Evolutionary conservation across 371 early-diverging fungal species (phyloP), one percentile per base, ranked within the genome.

Genomic region (Modicella reniformis): DNA sequence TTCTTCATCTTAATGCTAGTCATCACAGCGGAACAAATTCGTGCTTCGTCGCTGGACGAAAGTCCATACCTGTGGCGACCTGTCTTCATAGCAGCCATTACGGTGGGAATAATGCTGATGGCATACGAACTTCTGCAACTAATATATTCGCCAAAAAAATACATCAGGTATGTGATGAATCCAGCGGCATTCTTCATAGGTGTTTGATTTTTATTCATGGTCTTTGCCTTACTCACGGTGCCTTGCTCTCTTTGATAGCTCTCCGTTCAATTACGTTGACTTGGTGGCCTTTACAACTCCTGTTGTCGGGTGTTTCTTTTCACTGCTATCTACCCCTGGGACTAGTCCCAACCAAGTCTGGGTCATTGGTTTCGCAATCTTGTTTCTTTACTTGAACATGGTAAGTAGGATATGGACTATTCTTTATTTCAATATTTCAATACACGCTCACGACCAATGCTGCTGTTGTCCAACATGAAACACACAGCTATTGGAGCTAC

Each of bases 211-310:
- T 44, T 17, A 17, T 44, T 44, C 12, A 44, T 17, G 12, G 9
- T 3, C 17, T 17, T 44, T 17, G 3, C 17, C 12, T 10, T 19
- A 44, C 17, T 23, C 13, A 32, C 30, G 2, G n/a, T 9, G n/a
- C 44, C 6, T 44, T 44, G 12, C 6, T 17, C 6, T 12, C 6
- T 19, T 44, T 44, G n/a, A n/a, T 67, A 79, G 79, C 3, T 72
- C 73, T 23, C 73, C 73, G 7, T 72, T 73, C 49, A 79, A 79
- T 34, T 79, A 70, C 26, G 55, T 73, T 51, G 79, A 79, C 32
- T 23, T 79, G 25, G 44, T 53, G 9, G 73, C 73, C 0, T 72
- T 70, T 41, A 21, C 52, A 1, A 6, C 60, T 21, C 64, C 79
- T 9, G 52, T 79, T 2, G 49, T 62, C 19, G 73, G 79, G 4